Evolutionary conservation across 257 asterid genomes (phyloP), one percentile per base, ranked within the genome.

Genomic region (Knoxia roxburghii): DNA sequence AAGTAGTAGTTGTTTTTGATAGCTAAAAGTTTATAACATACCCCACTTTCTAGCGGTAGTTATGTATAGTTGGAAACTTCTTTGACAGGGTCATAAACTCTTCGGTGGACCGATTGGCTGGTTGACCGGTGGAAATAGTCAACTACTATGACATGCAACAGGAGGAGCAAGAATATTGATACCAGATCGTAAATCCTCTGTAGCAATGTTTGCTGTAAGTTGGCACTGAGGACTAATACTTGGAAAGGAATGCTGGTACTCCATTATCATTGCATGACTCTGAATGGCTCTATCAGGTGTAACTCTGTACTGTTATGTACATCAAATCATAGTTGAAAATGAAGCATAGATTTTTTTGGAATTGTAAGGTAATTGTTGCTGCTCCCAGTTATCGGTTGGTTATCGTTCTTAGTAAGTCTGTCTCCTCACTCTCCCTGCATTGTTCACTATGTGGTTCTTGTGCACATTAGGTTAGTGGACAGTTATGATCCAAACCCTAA

Each of bases 1-100:
- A 20, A 24, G 23, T 41, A 12, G 24, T 10, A 18, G 8, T 32
- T 37, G 9, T 17, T 5, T 7, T 6, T 17, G 41, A 30, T 7
- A 5, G 12, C 23, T 15, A 54, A 30, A 45, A 12, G 23, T 0
- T 48, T 17, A 17, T 35, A 9, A 6, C 39, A 6, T 8, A 43
- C 45, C 5, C 64, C 2, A 33, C 8, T 32, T 58, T 33, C 43
- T 32, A 9, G 1, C n/a, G 15, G 24, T 29, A 4, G 21, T 24
- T 6, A 26, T 26, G 30, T 12, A 9, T 35, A 1, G 6, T 7
- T 11, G 27, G 6, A 41, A 11, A 17, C 1, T 59, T 20, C 5
- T 54, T 20, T 23, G 54, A 9, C 71, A 75, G 79, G 79, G 45
- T 21, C 43, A 6, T 75, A 60, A 75, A 64, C 20, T 43, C 61